Evolutionary conservation across 139 green algal genomes (phyloP).

Genomic region (Edaphochlamys debaryana): DNA sequence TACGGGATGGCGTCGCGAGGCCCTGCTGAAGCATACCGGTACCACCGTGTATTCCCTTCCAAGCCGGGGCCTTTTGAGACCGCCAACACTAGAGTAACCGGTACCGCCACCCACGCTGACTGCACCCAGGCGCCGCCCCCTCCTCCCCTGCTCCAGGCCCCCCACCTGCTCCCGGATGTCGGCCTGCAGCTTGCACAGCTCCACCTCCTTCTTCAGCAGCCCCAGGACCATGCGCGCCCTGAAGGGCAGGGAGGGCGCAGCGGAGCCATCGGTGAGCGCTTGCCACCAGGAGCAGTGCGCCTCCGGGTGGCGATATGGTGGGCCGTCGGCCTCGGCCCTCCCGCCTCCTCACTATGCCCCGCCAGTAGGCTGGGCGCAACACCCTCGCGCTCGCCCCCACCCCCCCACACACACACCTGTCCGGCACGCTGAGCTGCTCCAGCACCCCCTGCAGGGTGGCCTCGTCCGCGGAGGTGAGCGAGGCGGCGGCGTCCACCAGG

Average conservation of each 20-base stretch:
- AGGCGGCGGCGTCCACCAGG: conserved; percentile 92
- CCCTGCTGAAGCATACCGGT: too few species aligned
- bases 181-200: conserved; percentile 93
- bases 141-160: background rate
- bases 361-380: too few species aligned
- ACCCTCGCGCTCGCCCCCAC: too few species aligned
- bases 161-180: conserved; percentile 87
- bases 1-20: too few species aligned
- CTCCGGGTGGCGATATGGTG: background rate
- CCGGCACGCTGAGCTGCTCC: conserved; percentile 80
- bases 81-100: too few species aligned
- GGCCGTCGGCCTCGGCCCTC: background rate
- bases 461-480: conserved; percentile 87
- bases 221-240: conserved; percentile 72
- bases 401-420: too few species aligned
- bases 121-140: background rate
- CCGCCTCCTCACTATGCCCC: too few species aligned
- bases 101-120: too few species aligned
- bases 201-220: conserved; percentile 98
- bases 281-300: too few species aligned
- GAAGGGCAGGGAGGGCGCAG: background rate
- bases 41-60: too few species aligned
- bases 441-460: conserved; percentile 86
- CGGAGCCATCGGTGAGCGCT: background rate
- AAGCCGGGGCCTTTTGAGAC: too few species aligned